phyloP scores from a whole-genome alignment of 768 basidiomycete species.

The Tulasnella sp. region DNA sequence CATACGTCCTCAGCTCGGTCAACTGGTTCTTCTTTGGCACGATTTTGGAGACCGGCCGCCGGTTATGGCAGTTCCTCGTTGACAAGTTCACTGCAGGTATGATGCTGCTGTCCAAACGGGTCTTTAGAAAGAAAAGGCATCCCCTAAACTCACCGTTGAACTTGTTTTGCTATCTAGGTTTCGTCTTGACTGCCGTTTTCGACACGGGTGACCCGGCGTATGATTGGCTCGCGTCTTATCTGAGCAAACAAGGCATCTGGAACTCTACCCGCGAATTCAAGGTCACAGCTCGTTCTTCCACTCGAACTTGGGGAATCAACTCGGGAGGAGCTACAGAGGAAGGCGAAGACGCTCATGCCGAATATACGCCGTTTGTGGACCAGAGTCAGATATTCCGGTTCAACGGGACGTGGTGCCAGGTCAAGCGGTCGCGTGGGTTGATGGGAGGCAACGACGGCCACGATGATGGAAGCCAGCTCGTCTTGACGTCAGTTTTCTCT shows the following conservation, averaged over 20 bases:
- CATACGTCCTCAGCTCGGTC: constrained; percentile 27
- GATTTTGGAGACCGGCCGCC: constrained; percentile 38
- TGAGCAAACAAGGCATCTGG: constrained; percentile 54
- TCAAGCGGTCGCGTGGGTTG: constrained; percentile 41
- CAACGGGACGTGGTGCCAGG: constrained; percentile 30
- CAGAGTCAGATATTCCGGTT: constrained; percentile 29
- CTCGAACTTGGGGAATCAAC: constrained; percentile 50
- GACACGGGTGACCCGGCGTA: constrained; percentile 54
- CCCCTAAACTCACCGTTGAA: neutral
- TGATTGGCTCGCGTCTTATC: constrained; percentile 54
- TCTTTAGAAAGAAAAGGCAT: neutral
- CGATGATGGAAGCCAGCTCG: constrained; percentile 33
- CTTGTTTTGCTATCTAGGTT: constrained; percentile 43
- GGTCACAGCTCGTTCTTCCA: constrained; percentile 49
- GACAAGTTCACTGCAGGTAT: constrained; percentile 26
- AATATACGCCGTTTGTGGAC: constrained; percentile 26
- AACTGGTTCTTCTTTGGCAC: constrained; percentile 39
- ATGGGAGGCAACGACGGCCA: constrained; percentile 11
- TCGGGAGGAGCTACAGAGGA: constrained; percentile 21
- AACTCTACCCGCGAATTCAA: constrained; percentile 48
- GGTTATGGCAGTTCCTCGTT: constrained; percentile 35
- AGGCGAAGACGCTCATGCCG: constrained; percentile 7
- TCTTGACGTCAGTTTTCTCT: constrained; percentile 23
- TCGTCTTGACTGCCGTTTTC: constrained; percentile 53
- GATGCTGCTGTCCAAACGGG: neutral